Percentiles rank a stretch among this genome's conserved stretches.
Evolutionary conservation across 768 basidiomycete species (phyloP).

Genomic region (Pleurotus sapidus): DNA sequence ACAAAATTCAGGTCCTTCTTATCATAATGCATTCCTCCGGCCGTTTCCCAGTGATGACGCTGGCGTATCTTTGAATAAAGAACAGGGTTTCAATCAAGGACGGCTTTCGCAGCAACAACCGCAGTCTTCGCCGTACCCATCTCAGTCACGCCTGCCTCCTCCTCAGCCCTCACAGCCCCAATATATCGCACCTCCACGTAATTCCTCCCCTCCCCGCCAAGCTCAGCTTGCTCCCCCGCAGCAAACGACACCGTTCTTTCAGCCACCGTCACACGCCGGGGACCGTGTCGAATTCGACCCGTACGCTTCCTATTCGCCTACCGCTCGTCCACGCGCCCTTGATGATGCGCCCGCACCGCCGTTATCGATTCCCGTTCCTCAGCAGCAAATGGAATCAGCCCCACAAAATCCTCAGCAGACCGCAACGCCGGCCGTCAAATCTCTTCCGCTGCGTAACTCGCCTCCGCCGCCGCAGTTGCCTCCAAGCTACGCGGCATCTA

Average conservation of each 20-base stretch:
- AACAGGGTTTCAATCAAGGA: neutral
- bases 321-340: neutral
- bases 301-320: constrained; percentile 5
- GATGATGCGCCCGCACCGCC: neutral
- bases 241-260: neutral
- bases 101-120: neutral
- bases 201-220: neutral
- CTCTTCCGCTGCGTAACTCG: neutral
- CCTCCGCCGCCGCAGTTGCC: neutral
- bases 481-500: too few relatives aligned
- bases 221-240: neutral
- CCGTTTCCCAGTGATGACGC: too few relatives aligned
- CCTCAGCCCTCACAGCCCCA: neutral
- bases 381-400: too few relatives aligned
- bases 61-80: too few relatives aligned
- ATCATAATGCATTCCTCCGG: too few relatives aligned
- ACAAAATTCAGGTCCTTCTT: neutral
- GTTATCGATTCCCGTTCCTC: neutral
- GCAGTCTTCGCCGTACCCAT: neutral
- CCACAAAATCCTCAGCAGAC: neutral
- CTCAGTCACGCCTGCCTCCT: neutral
- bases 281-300: neutral
- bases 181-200: neutral
- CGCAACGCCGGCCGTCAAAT: neutral
- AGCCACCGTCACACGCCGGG: neutral